Conservation (phyloP, 352 stramenopile species). For the Pythium rishiriense region DNA sequence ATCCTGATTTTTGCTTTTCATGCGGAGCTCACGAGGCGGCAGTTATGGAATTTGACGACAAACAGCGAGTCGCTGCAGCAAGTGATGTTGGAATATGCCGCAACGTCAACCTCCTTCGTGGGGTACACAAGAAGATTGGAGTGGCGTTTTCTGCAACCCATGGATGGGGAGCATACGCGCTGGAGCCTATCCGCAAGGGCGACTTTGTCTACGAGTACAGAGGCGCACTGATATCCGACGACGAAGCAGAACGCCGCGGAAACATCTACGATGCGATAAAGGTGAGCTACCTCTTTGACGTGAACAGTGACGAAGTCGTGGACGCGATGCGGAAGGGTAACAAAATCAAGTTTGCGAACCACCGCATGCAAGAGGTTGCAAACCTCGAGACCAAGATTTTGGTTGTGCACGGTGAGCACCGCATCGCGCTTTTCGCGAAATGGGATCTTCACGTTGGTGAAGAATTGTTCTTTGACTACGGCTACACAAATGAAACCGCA, state of each 20-base stretch:
- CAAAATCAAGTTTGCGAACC: constrained; percentile 93
- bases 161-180: constrained; percentile 67
- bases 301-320: constrained; percentile 90
- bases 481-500: constrained; percentile 63
- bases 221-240: constrained; percentile 64
- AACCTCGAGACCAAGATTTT: constrained; percentile 88
- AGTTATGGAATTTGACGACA: constrained; percentile 45
- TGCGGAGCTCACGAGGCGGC: constrained; percentile 66
- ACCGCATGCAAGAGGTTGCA: constrained; percentile 45
- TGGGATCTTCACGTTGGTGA: constrained; percentile 83
- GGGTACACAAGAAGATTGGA: constrained; percentile 59
- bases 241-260: constrained; percentile 80
- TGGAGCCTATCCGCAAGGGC: constrained; percentile 63
- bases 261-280: constrained; percentile 77
- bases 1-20: constrained; percentile 72
- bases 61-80: constrained; percentile 27
- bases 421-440: constrained; percentile 91
- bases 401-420: constrained; percentile 85
- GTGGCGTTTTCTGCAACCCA: constrained; percentile 70
- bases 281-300: constrained; percentile 91
- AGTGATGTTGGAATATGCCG: constrained; percentile 48
- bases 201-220: constrained; percentile 81
- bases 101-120: constrained; percentile 65
- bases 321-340: constrained; percentile 93
- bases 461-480: constrained; percentile 83